phyloP scores from a whole-genome alignment of 164 flowering plant genomes.

The Euptelea pleiosperma region DNA sequence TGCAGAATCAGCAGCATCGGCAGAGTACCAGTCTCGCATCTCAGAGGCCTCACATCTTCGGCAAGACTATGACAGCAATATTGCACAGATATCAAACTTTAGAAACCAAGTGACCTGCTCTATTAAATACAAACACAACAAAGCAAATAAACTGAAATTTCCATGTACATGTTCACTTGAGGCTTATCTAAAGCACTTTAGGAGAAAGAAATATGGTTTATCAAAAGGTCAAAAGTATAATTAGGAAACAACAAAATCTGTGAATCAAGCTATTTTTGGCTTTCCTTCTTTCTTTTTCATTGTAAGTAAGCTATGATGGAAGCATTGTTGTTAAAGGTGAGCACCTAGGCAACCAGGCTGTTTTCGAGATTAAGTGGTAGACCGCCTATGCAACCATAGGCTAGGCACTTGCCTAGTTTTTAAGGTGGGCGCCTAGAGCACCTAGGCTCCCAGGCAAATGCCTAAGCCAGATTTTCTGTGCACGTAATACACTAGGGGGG shows the following conservation, averaged over 20 bases:
- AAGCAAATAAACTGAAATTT: not conserved
- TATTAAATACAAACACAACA: not conserved
- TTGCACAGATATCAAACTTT: slow-evolving; percentile 2
- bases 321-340: no score
- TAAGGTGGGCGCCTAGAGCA: no score
- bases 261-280: not conserved
- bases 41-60: slow-evolving; percentile 47
- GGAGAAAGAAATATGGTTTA: not conserved
- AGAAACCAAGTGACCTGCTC: not conserved
- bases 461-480: no score
- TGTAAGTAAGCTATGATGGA: not conserved
- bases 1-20: slow-evolving; percentile 29
- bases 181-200: not conserved
- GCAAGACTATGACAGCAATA: slow-evolving; percentile 19
- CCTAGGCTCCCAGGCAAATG: no score
- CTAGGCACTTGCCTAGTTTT: no score
- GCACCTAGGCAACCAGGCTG: no score
- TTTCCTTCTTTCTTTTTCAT: not conserved
- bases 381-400: no score
- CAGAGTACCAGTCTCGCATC: slow-evolving; percentile 25
- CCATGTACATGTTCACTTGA: not conserved
- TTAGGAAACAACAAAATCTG: not conserved
- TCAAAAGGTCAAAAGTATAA: not conserved
- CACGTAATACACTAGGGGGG: no score
- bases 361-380: no score